Evolutionary conservation across 768 basidiomycete species (phyloP).

Genomic region (Tylopilus felleus): DNA sequence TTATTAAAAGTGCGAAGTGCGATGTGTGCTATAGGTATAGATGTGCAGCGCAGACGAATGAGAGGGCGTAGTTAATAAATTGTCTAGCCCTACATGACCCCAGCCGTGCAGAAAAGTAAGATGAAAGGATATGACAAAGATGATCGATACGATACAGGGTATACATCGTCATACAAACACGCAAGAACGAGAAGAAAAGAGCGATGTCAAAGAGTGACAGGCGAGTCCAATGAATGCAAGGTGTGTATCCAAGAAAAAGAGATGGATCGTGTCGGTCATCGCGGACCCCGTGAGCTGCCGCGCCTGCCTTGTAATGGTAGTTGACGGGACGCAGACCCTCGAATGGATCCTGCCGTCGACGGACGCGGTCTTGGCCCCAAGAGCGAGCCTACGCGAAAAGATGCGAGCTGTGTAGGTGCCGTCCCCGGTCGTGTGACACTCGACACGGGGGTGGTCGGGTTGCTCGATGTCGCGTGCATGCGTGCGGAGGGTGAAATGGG

Average conservation of each 20-base stretch:
- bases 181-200: slow-evolving; percentile 3
- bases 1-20: slow-evolving; percentile 9
- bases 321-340: slow-evolving; percentile 21
- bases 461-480: not conserved
- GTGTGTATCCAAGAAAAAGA: slow-evolving; percentile 21
- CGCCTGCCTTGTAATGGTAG: slow-evolving; percentile 33
- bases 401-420: not conserved
- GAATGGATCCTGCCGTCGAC: slow-evolving; percentile 17
- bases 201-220: slow-evolving; percentile 10
- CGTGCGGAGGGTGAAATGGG: slow-evolving; percentile 2
- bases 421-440: slow-evolving; percentile 5
- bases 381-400: slow-evolving; percentile 21
- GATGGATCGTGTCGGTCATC: slow-evolving; percentile 1
- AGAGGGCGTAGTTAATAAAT: slow-evolving; percentile 1
- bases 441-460: not conserved
- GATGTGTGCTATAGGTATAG: slow-evolving; percentile 12
- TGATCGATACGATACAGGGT: slow-evolving; percentile 13
- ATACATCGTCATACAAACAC: slow-evolving; percentile 7
- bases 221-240: not conserved
- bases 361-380: slow-evolving; percentile 31
- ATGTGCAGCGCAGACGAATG: slow-evolving; percentile 4
- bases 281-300: slow-evolving; percentile 11
- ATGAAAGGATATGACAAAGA: not conserved
- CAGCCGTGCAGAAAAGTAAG: not conserved
- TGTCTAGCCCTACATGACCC: not conserved